phyloP scores from a whole-genome alignment of 768 basidiomycete genomes.

The Pulveroboletus ravenelii region DNA sequence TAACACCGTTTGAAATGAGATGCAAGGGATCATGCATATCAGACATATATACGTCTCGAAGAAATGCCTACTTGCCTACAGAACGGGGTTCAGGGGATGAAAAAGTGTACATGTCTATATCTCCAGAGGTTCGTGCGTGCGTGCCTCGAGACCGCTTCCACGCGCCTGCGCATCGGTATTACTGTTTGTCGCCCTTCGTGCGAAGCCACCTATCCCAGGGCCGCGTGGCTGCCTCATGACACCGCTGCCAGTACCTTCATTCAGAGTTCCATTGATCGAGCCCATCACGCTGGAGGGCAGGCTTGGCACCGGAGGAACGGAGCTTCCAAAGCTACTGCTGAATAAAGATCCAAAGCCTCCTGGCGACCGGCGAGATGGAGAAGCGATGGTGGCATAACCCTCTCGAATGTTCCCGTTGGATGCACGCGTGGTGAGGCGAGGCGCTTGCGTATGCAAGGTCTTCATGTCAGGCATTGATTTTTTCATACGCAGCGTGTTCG shows the following conservation, averaged over 20 bases:
- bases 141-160: conserved; percentile 70
- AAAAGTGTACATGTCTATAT: conserved; percentile 41
- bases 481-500: conserved; percentile 73
- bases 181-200: conserved; percentile 39
- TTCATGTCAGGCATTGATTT: conserved; percentile 99
- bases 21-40: conserved; percentile 24
- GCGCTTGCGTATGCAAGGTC: conserved; percentile 73
- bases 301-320: conserved; percentile 74
- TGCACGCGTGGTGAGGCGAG: conserved; percentile 71
- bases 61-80: conserved; percentile 20
- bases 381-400: conserved; percentile 83
- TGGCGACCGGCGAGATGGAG: conserved; percentile 74
- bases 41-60: conserved; percentile 21
- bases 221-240: conserved; percentile 86
- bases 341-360: conserved; percentile 70
- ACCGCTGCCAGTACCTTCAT: conserved; percentile 36
- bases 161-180: conserved; percentile 38
- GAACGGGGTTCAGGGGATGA: background rate
- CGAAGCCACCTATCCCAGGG: conserved; percentile 74
- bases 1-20: conserved; percentile 17
- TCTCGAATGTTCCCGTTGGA: conserved; percentile 87
- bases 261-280: conserved; percentile 40
- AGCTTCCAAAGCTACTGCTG: conserved; percentile 37
- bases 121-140: conserved; percentile 83
- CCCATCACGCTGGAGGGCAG: conserved; percentile 56